A percentile compares a stretch with the other conserved stretches of the same genome.
These are phyloP conservation scores for Spiraea crenata DNA, from an alignment of 331 rosid species.

Conservation along the genomic window DNA sequence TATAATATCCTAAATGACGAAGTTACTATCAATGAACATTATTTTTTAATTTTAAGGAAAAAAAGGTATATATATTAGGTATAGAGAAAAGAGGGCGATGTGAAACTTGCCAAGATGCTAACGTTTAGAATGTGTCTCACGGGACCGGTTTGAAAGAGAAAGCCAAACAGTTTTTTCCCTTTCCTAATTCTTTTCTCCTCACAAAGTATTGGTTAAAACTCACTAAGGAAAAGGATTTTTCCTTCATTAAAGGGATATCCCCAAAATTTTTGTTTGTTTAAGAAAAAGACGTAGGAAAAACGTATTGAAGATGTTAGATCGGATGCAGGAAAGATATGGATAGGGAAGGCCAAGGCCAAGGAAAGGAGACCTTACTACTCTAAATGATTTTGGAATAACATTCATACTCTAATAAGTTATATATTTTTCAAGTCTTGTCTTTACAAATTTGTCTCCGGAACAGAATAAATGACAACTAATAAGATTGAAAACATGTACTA, in stretches of 20 bases:
- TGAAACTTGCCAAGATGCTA: constrained; percentile 24
- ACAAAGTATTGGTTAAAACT: not conserved
- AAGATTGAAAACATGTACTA: no score
- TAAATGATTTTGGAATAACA: no score
- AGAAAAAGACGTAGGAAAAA: no score
- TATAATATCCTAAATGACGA: not conserved
- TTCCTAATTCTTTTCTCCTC: not conserved
- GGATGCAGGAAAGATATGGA: no score
- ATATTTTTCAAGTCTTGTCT: no score
- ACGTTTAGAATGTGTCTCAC: constrained; percentile 26
- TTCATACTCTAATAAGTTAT: no score
- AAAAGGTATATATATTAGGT: not conserved
- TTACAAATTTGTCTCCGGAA: no score
- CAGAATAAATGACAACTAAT: no score
- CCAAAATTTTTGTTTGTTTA: no score
- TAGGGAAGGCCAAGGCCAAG: no score
- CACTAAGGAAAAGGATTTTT: not conserved
- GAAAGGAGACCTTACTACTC: no score
- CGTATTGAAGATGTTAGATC: no score
- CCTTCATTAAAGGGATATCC: not conserved
- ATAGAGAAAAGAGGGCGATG: constrained; percentile 13
- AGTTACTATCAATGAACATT: not conserved
- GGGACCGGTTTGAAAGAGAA: constrained; percentile 19
- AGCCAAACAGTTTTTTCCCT: not conserved
- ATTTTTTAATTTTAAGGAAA: not conserved